phyloP scores from a whole-genome alignment of 257 asterid species.

The Solanum ossicruentum region DNA sequence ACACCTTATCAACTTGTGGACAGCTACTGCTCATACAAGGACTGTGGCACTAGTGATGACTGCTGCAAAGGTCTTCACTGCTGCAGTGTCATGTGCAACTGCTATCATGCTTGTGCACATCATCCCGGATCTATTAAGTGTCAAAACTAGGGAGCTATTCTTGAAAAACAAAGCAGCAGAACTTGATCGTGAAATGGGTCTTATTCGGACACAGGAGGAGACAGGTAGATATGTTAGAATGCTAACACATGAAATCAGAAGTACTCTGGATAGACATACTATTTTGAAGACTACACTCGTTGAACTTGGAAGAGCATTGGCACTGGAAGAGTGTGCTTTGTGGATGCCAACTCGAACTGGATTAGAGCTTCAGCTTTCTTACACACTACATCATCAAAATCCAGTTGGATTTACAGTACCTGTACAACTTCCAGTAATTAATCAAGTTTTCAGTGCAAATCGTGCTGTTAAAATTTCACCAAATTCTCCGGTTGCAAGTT shows the following conservation, averaged over 20 bases:
- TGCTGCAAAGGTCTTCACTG: conserved; percentile 63
- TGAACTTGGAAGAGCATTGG: conserved; percentile 85
- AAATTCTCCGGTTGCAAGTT: conserved; percentile 72
- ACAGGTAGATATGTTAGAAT: conserved; percentile 96
- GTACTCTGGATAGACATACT: conserved; percentile 97
- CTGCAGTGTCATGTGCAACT: conserved; percentile 91
- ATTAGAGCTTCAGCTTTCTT: conserved; percentile 86
- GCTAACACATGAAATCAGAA: conserved; percentile 96
- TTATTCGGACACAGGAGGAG: conserved; percentile 94
- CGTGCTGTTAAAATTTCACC: conserved; percentile 75
- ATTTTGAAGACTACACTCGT: conserved; percentile 83
- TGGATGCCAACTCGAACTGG: conserved; percentile 99
- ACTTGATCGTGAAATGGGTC: conserved; percentile 95
- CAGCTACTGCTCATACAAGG: conserved; percentile 67
- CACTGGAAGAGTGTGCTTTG: conserved; percentile 72
- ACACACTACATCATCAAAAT: conserved; percentile 80
- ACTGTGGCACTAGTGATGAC: conserved; percentile 92
- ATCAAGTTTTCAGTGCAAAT: conserved; percentile 66
- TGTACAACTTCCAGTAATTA: conserved; percentile 66
- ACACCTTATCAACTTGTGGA: conserved; percentile 88
- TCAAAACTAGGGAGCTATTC: conserved; percentile 85
- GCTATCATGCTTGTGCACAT: conserved; percentile 96
- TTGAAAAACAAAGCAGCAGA: conserved; percentile 92
- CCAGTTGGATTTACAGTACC: conserved; percentile 90
- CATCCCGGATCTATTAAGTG: conserved; percentile 88